phyloP scores from a whole-genome alignment of 371 early-diverging fungal genomes.

The Mortierella sp. region DNA sequence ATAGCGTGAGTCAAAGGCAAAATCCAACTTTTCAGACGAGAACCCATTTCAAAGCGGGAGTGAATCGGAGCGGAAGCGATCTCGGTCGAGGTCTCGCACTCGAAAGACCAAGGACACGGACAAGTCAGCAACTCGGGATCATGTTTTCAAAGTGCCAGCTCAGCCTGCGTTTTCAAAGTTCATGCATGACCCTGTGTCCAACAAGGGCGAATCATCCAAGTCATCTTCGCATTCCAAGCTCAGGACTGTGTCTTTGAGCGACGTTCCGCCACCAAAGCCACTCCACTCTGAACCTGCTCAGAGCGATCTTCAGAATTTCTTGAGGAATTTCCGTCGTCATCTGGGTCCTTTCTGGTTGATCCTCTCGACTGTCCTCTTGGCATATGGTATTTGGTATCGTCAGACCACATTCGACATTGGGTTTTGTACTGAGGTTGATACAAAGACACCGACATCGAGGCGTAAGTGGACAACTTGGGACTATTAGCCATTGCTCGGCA shows the following conservation, averaged over 20 bases:
- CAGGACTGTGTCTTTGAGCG: slow-evolving; percentile 8
- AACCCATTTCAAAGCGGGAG: slow-evolving; percentile 48
- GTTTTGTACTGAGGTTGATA: slow-evolving; percentile 26
- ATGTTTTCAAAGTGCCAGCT: slow-evolving; percentile 31
- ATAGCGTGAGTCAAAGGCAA: slow-evolving; percentile 14
- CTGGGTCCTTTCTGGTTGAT: slow-evolving; percentile 10
- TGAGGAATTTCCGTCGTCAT: slow-evolving; percentile 14
- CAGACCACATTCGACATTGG: slow-evolving; percentile 35
- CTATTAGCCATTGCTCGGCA: no score
- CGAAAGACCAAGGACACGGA: slow-evolving; percentile 23
- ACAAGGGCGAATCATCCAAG: slow-evolving; percentile 8
- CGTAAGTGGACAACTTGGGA: background rate
- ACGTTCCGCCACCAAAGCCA: slow-evolving; percentile 25
- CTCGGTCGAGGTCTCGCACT: slow-evolving; percentile 33
- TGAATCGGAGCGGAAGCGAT: slow-evolving; percentile 26
- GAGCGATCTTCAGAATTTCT: slow-evolving; percentile 6
- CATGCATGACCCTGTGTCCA: slow-evolving; percentile 24
- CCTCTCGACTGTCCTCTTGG: slow-evolving; percentile 18
- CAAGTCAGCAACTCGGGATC: slow-evolving; percentile 2
- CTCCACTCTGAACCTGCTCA: slow-evolving; percentile 8
- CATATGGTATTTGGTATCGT: slow-evolving; percentile 42
- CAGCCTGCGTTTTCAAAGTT: slow-evolving; percentile 43
- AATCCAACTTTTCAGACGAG: slow-evolving; percentile 38
- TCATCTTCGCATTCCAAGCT: slow-evolving; percentile 5
- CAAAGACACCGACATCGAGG: slow-evolving; percentile 8